These are phyloP conservation scores for Phycomyces blakesleeanus DNA, from an alignment of 192 early-diverging fungal species.

Conservation along the genomic window DNA sequence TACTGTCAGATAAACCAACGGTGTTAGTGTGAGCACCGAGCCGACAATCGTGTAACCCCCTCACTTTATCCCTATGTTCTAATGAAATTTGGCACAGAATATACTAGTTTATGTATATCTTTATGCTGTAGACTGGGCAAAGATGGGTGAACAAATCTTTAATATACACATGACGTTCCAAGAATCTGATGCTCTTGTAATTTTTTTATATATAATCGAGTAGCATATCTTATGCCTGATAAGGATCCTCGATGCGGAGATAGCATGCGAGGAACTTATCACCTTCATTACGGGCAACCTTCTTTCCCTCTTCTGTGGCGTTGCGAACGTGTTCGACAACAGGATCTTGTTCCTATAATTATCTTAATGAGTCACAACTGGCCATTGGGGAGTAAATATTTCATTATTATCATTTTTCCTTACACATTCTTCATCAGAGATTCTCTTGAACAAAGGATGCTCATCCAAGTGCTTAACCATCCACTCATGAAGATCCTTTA, in stretches of 20 bases:
- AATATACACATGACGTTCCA: not conserved
- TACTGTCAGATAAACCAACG: too few relatives aligned
- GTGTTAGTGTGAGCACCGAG: too few relatives aligned
- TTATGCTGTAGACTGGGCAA: too few relatives aligned
- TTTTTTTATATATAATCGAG: not conserved
- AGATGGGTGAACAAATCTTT: not conserved
- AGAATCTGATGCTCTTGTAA: not conserved
- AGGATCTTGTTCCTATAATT: conserved; percentile 67
- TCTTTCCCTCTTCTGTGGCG: conserved; percentile 97
- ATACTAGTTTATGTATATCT: too few relatives aligned
- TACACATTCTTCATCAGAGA: conserved; percentile 72
- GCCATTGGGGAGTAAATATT: not conserved
- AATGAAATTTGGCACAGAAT: too few relatives aligned
- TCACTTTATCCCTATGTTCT: too few relatives aligned
- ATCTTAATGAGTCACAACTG: too few relatives aligned
- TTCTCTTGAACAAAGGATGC: conserved; percentile 90
- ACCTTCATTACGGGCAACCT: conserved; percentile 95
- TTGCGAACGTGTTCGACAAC: conserved; percentile 77
- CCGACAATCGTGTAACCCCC: too few relatives aligned
- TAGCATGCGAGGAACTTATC: conserved; percentile 91
- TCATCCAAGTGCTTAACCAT: conserved; percentile 92
- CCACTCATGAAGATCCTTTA: conserved; percentile 90
- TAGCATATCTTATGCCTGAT: conserved; percentile 1
- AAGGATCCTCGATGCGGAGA: conserved; percentile 65
- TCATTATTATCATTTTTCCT: conserved; percentile 1